These are phyloP conservation scores for Penicillium cinerascens DNA, from an alignment of 495 filamentous ascomycete species.

Conservation along the genomic window DNA sequence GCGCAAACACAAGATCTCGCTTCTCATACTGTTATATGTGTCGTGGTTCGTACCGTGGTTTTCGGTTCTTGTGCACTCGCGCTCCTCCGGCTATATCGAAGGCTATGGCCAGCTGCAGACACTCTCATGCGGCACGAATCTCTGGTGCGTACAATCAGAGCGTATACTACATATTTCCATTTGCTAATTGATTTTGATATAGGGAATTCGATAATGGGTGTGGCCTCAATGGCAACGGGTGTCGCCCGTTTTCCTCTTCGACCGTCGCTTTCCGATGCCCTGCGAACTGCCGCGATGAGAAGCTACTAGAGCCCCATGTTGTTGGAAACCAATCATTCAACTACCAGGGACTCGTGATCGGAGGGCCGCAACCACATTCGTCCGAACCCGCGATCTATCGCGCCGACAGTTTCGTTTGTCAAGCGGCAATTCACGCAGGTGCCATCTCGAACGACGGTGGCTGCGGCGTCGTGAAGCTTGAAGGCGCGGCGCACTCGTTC, in stretches of 20 bases:
- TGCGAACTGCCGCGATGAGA: conserved; percentile 63
- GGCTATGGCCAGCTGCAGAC: conserved; percentile 63
- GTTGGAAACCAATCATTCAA: conserved; percentile 70
- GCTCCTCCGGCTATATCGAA: conserved; percentile 60
- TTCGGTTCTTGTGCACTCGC: conserved; percentile 60
- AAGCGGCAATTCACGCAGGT: conserved; percentile 75
- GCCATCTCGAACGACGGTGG: conserved; percentile 69
- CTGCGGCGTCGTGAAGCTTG: conserved; percentile 67
- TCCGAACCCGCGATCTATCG: conserved; percentile 57
- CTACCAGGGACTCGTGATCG: conserved; percentile 70
- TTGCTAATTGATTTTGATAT: conserved; percentile 1
- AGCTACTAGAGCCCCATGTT: conserved; percentile 66
- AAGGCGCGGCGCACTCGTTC: conserved; percentile 65
- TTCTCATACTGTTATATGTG: conserved; percentile 60
- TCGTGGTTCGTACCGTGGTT: conserved; percentile 73
- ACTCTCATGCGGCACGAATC: conserved; percentile 63
- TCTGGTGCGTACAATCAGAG: conserved; percentile 44
- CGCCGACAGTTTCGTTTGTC: conserved; percentile 80
- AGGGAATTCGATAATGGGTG: conserved; percentile 72
- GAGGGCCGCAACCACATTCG: conserved; percentile 55
- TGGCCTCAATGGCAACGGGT: conserved; percentile 73
- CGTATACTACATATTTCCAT: background rate
- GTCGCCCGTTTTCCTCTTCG: conserved; percentile 72
- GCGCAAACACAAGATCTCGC: conserved; percentile 52
- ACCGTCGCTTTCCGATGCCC: conserved; percentile 76